phyloP scores from a whole-genome alignment of 2,329 filamentous ascomycete genomes.

The Neonectria sp. region DNA sequence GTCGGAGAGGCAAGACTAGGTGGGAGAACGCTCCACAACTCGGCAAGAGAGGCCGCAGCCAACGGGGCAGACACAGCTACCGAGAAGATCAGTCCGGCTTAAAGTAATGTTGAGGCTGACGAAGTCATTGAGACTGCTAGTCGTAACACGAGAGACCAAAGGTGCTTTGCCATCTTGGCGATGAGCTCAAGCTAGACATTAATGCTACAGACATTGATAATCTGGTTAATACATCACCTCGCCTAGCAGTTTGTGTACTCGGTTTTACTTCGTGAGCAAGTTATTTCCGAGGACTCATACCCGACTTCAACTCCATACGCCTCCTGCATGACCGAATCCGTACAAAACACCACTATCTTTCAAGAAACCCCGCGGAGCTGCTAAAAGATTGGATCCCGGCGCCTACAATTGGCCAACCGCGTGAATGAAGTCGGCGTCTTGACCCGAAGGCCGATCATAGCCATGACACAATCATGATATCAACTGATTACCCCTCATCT shows the following conservation, averaged over 20 bases:
- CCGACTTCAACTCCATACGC: not conserved
- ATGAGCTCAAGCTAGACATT: not conserved
- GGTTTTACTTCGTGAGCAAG: too few relatives aligned
- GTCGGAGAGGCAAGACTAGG: too few relatives aligned
- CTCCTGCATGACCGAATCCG: not conserved
- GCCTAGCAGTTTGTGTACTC: not conserved
- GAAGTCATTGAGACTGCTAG: not conserved
- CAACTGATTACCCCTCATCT: slow-evolving; percentile 44
- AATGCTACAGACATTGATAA: slow-evolving; percentile 1
- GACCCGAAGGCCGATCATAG: slow-evolving; percentile 20
- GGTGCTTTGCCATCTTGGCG: too few relatives aligned
- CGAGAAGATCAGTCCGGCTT: not conserved
- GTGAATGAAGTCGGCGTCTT: slow-evolving; percentile 2
- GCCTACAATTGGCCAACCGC: slow-evolving; percentile 2
- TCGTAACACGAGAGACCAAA: too few relatives aligned
- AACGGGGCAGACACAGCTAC: not conserved
- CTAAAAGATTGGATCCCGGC: not conserved
- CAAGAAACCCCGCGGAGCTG: not conserved
- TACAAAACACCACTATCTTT: not conserved
- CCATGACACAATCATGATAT: slow-evolving; percentile 26
- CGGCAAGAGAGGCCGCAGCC: slow-evolving; percentile 2
- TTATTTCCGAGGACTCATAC: not conserved
- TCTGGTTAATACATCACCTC: not conserved
- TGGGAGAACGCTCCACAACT: not conserved
- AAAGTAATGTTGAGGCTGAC: not conserved